A percentile compares a stretch with the other conserved stretches of the same genome.
Evolutionary conservation across 2,329 filamentous ascomycete species (phyloP).

Genomic region (Byssochlamys sp.): DNA sequence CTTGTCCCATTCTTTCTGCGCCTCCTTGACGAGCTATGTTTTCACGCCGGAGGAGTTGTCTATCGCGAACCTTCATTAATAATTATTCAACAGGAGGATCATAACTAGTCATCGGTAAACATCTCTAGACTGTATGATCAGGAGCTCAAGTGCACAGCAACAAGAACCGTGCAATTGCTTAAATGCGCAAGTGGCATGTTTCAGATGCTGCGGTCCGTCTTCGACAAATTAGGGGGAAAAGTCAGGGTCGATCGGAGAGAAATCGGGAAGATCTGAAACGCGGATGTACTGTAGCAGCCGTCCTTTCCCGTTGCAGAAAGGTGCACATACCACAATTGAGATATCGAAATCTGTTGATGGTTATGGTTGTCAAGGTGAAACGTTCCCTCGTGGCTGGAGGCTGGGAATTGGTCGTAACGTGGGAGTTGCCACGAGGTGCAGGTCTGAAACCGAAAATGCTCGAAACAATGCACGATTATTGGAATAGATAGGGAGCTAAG

Average conservation of each 20-base stretch:
- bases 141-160: not conserved
- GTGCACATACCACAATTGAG: not conserved
- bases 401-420: not conserved
- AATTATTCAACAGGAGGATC: not conserved
- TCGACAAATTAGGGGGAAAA: not conserved
- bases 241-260: not conserved
- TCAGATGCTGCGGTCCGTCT: not conserved
- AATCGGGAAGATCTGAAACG: not conserved
- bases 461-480: not conserved
- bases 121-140: not conserved
- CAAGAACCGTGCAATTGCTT: not conserved
- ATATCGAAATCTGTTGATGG: not conserved
- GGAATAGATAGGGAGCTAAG: too few relatives aligned
- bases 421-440: not conserved
- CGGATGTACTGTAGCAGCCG: not conserved
- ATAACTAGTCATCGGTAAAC: too few relatives aligned
- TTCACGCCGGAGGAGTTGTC: not conserved
- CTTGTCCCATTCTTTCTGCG: not conserved
- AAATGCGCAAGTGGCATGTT: not conserved
- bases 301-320: not conserved
- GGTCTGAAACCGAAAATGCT: not conserved
- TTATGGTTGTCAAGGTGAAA: not conserved
- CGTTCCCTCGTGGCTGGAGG: not conserved
- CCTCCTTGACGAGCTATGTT: not conserved
- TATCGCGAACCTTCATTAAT: not conserved